A percentile compares a stretch with the other conserved stretches of the same genome.
Evolutionary conservation across 768 basidiomycete species (phyloP).

Genomic region (Leccinellum albellum): DNA sequence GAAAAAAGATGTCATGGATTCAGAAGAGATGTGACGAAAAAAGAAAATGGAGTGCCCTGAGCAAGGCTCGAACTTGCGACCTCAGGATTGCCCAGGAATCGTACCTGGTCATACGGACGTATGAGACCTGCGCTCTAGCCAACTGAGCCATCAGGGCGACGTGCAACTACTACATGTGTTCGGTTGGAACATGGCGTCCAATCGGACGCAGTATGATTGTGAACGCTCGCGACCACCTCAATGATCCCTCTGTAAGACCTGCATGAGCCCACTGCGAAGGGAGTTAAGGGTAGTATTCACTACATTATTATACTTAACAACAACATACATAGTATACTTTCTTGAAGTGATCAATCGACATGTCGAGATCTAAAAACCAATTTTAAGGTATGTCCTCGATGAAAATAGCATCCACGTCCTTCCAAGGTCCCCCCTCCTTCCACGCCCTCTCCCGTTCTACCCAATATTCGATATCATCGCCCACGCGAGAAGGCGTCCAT

Average conservation of each 20-base stretch:
- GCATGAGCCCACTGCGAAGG: no score
- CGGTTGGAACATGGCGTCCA: neutral
- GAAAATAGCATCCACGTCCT: constrained; percentile 77
- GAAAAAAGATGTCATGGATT: no score
- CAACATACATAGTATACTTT: neutral
- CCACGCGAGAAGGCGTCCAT: constrained; percentile 66
- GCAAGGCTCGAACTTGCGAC: constrained; percentile 61
- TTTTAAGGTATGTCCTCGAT: constrained; percentile 46
- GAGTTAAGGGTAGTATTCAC: neutral
- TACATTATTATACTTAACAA: neutral
- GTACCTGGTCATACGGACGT: constrained; percentile 32
- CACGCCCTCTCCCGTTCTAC: constrained; percentile 65
- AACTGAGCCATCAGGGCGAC: constrained; percentile 52
- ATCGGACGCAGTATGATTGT: neutral
- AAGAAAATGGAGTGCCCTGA: constrained; percentile 37
- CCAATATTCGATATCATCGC: constrained; percentile 76
- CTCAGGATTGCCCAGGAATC: constrained; percentile 44
- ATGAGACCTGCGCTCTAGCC: constrained; percentile 57
- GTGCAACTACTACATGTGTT: no score
- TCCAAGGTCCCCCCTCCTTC: constrained; percentile 47
- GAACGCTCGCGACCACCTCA: no score
- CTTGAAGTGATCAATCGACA: neutral
- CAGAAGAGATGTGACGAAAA: neutral
- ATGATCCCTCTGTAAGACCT: no score
- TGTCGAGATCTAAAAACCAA: neutral